These are phyloP conservation scores for Ganoderma sp. DNA, from an alignment of 1,284 basidiomycete species.

Conservation along the genomic window DNA sequence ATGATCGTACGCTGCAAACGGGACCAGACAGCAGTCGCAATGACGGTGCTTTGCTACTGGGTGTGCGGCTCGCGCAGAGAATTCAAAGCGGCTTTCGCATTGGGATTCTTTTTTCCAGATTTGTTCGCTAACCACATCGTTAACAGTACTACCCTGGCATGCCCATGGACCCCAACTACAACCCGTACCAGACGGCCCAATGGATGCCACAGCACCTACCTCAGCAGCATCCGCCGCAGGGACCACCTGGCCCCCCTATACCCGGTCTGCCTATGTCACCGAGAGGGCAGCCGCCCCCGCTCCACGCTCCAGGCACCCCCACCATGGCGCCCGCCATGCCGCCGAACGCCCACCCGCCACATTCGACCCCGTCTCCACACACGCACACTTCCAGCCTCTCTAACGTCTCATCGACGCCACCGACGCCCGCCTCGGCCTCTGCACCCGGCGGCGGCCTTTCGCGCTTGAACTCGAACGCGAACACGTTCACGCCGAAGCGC, in stretches of 20 bases:
- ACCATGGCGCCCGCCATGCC: constrained; percentile 60
- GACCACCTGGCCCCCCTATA: constrained; percentile 49
- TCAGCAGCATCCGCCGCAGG: constrained; percentile 41
- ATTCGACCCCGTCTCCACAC: constrained; percentile 56
- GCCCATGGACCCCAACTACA: constrained; percentile 35
- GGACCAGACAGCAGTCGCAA: too few relatives aligned
- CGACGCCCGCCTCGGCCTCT: constrained; percentile 62
- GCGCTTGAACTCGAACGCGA: constrained; percentile 65
- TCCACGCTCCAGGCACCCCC: constrained; percentile 69
- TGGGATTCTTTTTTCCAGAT: background rate
- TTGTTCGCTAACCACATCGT: background rate
- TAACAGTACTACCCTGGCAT: constrained; percentile 43
- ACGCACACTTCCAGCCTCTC: constrained; percentile 55
- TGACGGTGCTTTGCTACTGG: too few relatives aligned
- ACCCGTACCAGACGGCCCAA: background rate
- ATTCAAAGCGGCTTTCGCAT: background rate
- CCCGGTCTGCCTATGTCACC: constrained; percentile 66
- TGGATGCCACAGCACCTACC: constrained; percentile 50
- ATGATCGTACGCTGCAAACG: too few relatives aligned
- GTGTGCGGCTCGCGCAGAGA: too few relatives aligned
- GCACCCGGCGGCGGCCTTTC: constrained; percentile 43
- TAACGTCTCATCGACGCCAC: constrained; percentile 61
- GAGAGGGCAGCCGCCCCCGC: constrained; percentile 58
- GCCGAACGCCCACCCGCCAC: constrained; percentile 52
- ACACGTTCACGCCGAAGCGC: constrained; percentile 64